Percentiles rank a stretch among this genome's conserved stretches.
phyloP scores from a whole-genome alignment of 163 green algal species.

The Prototheca stagnorum region DNA sequence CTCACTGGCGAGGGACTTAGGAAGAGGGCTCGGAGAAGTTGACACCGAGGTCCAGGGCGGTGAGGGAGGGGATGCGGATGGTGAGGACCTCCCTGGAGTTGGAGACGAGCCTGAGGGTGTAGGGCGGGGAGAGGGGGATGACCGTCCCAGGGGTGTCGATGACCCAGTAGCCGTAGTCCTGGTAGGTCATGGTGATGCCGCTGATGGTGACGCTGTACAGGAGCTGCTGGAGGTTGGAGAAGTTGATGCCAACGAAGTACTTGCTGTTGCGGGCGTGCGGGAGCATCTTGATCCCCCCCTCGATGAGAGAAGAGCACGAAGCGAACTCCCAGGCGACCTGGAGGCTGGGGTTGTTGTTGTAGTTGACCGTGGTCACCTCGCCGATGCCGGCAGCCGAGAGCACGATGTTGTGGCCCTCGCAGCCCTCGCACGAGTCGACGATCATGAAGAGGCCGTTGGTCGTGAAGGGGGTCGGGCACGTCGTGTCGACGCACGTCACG shows the following conservation, averaged over 20 bases:
- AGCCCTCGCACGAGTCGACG: conserved; percentile 11
- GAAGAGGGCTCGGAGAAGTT: too few relatives aligned
- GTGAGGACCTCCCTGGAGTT: neutral
- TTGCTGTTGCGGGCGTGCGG: conserved; percentile 4
- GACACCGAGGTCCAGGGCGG: conserved; percentile 11
- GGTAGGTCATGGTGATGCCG: conserved; percentile 3
- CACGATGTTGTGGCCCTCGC: conserved; percentile 2
- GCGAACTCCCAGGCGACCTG: conserved; percentile 9
- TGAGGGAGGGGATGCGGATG: conserved; percentile 1
- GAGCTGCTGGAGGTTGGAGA: conserved; percentile 12
- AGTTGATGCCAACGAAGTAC: conserved; percentile 15
- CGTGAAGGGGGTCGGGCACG: conserved; percentile 8
- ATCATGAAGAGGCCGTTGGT: conserved; percentile 14
- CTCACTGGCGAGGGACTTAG: too few relatives aligned
- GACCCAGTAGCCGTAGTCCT: conserved; percentile 8
- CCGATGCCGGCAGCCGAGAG: conserved; percentile 4
- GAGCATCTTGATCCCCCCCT: conserved; percentile 14
- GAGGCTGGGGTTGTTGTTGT: conserved; percentile 8
- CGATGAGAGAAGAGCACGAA: conserved; percentile 10
- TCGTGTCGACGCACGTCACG: conserved; percentile 13
- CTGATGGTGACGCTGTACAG: conserved; percentile 6
- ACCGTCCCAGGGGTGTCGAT: conserved; percentile 6
- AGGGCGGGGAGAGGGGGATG: conserved; percentile 9
- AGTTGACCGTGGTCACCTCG: conserved; percentile 9
- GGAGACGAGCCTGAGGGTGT: conserved; percentile 1